A percentile compares a stretch with the other conserved stretches of the same genome.
Conservation (phyloP, 2,329 filamentous ascomycete species). For the Botrytis hyacinthi region DNA sequence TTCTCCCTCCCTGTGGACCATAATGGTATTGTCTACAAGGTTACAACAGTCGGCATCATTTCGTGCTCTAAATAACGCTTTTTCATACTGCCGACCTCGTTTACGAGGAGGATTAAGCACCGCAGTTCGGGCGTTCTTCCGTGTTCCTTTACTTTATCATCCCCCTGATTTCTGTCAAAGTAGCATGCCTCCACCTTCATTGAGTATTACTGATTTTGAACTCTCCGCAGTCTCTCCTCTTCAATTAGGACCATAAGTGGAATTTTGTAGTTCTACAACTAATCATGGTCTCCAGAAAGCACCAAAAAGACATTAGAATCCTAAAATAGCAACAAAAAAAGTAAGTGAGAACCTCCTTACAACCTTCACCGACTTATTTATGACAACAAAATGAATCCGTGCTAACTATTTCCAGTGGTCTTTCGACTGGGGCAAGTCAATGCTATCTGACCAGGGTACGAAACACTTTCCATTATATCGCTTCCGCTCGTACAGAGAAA, state of each 20-base stretch:
- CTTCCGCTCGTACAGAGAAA: not conserved
- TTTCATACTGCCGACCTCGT: not conserved
- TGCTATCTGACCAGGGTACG: not conserved
- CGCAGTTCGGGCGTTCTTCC: not conserved
- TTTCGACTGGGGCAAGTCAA: not conserved
- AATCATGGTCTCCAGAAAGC: not conserved
- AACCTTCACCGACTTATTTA: not conserved
- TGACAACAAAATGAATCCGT: not conserved
- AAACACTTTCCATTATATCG: not conserved
- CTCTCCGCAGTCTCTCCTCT: not conserved
- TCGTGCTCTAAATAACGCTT: not conserved
- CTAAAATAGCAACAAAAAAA: not conserved
- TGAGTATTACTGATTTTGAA: not conserved
- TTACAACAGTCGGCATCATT: not conserved
- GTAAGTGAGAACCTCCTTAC: not conserved
- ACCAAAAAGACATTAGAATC: not conserved
- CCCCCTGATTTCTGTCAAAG: too few relatives aligned
- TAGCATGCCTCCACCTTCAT: not conserved
- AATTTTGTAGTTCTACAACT: not conserved
- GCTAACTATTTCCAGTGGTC: not conserved
- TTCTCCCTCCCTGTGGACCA: not conserved
- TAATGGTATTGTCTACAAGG: not conserved
- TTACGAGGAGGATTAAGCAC: not conserved
- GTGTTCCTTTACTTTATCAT: not conserved
- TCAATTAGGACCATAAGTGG: not conserved